These are phyloP conservation scores for Canna indica DNA, from an alignment of 176 grass and related monocot genomes.

Conservation along the genomic window DNA sequence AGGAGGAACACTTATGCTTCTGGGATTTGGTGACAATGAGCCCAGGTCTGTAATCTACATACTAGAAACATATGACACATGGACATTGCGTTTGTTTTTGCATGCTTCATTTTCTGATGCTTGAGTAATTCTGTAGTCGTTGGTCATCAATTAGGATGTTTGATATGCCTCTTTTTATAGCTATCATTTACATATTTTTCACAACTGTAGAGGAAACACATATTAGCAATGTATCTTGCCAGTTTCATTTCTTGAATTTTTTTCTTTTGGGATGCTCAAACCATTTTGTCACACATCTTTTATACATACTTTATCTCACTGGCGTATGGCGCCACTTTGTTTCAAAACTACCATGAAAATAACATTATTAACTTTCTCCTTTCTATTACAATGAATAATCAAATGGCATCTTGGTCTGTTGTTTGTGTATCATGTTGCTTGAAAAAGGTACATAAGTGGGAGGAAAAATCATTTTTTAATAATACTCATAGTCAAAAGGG, in stretches of 20 bases:
- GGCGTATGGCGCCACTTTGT: not conserved
- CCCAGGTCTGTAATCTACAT: constrained; percentile 44
- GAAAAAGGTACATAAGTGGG: too few relatives aligned
- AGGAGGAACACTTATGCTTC: constrained; percentile 75
- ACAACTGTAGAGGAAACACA: not conserved
- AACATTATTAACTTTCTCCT: not conserved
- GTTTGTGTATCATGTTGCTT: not conserved
- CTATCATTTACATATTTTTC: not conserved
- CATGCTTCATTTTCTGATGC: not conserved
- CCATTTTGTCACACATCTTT: not conserved
- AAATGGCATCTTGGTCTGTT: not conserved
- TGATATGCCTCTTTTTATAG: not conserved
- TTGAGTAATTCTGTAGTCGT: not conserved
- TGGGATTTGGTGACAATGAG: constrained; percentile 82
- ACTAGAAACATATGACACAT: not conserved
- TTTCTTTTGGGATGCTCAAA: not conserved
- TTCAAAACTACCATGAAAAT: not conserved
- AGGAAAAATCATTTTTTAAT: too few relatives aligned
- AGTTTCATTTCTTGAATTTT: not conserved
- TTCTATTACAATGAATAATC: not conserved
- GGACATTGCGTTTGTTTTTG: not conserved
- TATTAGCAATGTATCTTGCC: not conserved
- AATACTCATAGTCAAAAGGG: too few relatives aligned
- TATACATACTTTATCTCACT: not conserved
- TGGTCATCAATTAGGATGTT: not conserved